Conservation (phyloP, 2,329 filamentous ascomycete species). For the Phialocephala sp. region DNA sequence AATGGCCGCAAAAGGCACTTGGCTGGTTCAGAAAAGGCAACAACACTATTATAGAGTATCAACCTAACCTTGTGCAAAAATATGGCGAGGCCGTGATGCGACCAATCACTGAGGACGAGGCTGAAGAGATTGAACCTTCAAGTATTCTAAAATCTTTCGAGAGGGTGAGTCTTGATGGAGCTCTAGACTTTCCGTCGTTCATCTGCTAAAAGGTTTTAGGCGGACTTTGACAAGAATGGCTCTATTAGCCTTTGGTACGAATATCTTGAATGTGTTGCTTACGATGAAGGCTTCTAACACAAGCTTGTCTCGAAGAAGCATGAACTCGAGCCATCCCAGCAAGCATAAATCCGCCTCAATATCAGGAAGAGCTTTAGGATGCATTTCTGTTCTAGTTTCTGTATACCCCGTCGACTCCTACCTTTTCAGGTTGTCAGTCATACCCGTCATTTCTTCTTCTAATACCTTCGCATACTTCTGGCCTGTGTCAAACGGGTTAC, state of each 20-base stretch:
- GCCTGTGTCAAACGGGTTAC: conserved; percentile 53
- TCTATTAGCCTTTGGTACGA: conserved; percentile 13
- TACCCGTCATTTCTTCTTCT: conserved; percentile 37
- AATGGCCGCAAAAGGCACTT: conserved; percentile 2
- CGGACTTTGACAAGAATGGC: background rate
- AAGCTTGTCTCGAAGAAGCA: conserved; percentile 1
- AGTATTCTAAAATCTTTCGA: conserved; percentile 8
- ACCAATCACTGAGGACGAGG: conserved; percentile 10
- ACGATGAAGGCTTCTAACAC: conserved; percentile 13
- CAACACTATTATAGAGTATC: background rate
- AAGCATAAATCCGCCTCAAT: background rate
- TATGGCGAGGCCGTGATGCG: background rate
- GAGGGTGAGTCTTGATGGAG: background rate
- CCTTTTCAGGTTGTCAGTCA: conserved; percentile 19
- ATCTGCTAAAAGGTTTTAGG: background rate
- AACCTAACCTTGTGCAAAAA: background rate
- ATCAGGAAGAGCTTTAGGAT: no score
- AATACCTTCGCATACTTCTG: conserved; percentile 53
- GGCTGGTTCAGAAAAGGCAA: conserved; percentile 7
- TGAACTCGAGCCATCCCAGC: background rate
- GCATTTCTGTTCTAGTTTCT: no score
- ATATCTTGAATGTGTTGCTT: conserved; percentile 21
- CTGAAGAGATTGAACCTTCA: background rate
- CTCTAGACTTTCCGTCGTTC: background rate
- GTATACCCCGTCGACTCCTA: background rate